These are phyloP conservation scores for Dovyalis caffra DNA, from an alignment of 345 rosid species.

Conservation along the genomic window DNA sequence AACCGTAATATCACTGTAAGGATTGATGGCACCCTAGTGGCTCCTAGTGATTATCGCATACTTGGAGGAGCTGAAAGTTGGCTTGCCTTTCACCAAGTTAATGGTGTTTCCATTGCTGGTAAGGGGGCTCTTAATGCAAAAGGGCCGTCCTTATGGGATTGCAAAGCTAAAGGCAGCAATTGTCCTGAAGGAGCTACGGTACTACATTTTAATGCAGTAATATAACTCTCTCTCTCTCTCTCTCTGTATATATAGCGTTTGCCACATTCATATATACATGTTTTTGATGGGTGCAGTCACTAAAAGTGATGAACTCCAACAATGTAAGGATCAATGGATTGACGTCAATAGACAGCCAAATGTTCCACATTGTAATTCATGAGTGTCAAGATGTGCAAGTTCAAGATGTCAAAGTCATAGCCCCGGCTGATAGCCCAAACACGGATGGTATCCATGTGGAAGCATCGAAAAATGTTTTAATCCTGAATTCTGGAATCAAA, in stretches of 20 bases:
- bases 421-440: slow-evolving; percentile 13
- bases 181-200: slow-evolving; percentile 69
- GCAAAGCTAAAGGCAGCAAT: slow-evolving; percentile 34
- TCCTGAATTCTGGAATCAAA: background rate
- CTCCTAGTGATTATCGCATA: slow-evolving; percentile 40
- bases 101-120: slow-evolving; percentile 46
- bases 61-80: slow-evolving; percentile 41
- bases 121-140: slow-evolving; percentile 50
- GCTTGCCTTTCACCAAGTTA: slow-evolving; percentile 46
- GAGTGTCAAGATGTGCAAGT: background rate
- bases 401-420: background rate
- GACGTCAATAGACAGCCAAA: slow-evolving; percentile 6
- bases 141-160: slow-evolving; percentile 55
- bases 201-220: background rate
- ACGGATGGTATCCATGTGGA: slow-evolving; percentile 15
- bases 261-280: background rate
- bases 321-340: slow-evolving; percentile 11
- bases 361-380: slow-evolving; percentile 6
- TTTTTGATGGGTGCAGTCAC: background rate
- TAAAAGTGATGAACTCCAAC: background rate
- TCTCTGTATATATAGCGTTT: background rate
- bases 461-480: background rate
- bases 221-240: too few species aligned
- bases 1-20: slow-evolving; percentile 38
- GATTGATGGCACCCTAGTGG: slow-evolving; percentile 50